Evolutionary conservation across 2,329 filamentous ascomycete genomes (phyloP).

Genomic region (Volutella citrinella): DNA sequence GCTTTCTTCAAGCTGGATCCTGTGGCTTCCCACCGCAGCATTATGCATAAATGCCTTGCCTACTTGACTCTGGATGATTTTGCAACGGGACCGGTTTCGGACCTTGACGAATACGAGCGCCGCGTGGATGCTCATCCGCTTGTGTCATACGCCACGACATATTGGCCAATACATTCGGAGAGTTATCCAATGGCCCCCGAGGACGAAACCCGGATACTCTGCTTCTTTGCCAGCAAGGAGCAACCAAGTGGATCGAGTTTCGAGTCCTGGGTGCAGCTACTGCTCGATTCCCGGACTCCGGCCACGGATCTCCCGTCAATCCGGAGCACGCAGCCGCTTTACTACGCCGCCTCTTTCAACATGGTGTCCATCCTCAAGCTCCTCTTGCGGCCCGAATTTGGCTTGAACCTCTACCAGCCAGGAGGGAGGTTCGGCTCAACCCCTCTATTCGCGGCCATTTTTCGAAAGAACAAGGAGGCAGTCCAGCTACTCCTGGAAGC

Average conservation of each 20-base stretch:
- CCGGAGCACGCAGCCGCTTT: slow-evolving; percentile 16
- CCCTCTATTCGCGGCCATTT: slow-evolving; percentile 20
- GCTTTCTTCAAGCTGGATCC: slow-evolving; percentile 18
- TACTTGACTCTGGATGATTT: slow-evolving; percentile 18
- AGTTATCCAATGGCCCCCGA: slow-evolving; percentile 3
- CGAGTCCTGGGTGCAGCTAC: slow-evolving; percentile 22
- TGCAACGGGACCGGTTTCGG: slow-evolving; percentile 10
- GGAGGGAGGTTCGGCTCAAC: slow-evolving; percentile 19
- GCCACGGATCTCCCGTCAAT: slow-evolving; percentile 8
- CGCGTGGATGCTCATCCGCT: slow-evolving; percentile 13
- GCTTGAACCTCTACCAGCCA: slow-evolving; percentile 14
- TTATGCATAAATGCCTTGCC: slow-evolving; percentile 21
- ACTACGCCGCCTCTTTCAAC: slow-evolving; percentile 25
- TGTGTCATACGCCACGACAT: slow-evolving; percentile 12
- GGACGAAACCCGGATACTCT: slow-evolving; percentile 16
- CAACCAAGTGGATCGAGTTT: slow-evolving; percentile 15
- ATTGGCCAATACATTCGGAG: slow-evolving; percentile 23
- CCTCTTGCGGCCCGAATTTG: slow-evolving; percentile 14
- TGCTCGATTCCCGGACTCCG: slow-evolving; percentile 14
- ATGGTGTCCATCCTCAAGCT: slow-evolving; percentile 18
- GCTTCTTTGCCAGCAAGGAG: slow-evolving; percentile 19
- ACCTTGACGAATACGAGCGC: background rate
- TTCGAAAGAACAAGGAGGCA: slow-evolving; percentile 14
- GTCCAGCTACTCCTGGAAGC: slow-evolving; percentile 21
- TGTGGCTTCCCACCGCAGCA: slow-evolving; percentile 10